Evolutionary conservation across 306 rosid species (phyloP), one percentile per base, ranked within the genome.

Genomic region (Gastrolobium villosum): DNA sequence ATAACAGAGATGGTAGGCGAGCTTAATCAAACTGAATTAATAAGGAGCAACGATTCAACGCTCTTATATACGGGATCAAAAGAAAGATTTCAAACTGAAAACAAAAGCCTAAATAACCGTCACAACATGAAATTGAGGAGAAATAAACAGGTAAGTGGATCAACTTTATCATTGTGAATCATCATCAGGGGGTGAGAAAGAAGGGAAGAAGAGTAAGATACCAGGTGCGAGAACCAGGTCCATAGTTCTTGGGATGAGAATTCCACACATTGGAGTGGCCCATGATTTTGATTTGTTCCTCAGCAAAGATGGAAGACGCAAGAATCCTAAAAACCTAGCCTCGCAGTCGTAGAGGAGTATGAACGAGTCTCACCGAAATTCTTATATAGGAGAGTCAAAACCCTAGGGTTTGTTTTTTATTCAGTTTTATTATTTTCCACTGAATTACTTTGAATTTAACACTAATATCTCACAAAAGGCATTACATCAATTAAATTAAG

Each of bases 171-270:
- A 30, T 44, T 1, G 32, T 2, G 3, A 15, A 35, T 4, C 2
- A 68, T 4, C 60, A 7, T 13, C 26, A 20, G 0, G 26, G 26
- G 1, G 3, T 10, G 13, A 15, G 32, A 14, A 15, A 36, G 11
- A 71, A 30, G 40, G 11, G 39, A 57, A 37, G 4, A 45, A 34
- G 44, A 49, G 10, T 34, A 2, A 7, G 35, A 63, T 85, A 94
- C 97, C 98, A 94, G 72, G 98, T 59, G 78, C 98, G 93, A 60
- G 98, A 92, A 34, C 97, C 97, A 75, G 98, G 98, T 10, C 97
- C 98, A 55, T 94, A 94, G 82, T 13, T 92, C 88, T 94, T 90
- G 2, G 98, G 97, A 81, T 90, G 98, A 60, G 98, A 89, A 67
- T 94, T 94, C 98, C 98, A 92, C 1, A 90, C 94, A 54, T 92